These are phyloP conservation scores for Macroventuria anomochaeta DNA, from an alignment of 2,329 filamentous ascomycete genomes.

Conservation along the genomic window DNA sequence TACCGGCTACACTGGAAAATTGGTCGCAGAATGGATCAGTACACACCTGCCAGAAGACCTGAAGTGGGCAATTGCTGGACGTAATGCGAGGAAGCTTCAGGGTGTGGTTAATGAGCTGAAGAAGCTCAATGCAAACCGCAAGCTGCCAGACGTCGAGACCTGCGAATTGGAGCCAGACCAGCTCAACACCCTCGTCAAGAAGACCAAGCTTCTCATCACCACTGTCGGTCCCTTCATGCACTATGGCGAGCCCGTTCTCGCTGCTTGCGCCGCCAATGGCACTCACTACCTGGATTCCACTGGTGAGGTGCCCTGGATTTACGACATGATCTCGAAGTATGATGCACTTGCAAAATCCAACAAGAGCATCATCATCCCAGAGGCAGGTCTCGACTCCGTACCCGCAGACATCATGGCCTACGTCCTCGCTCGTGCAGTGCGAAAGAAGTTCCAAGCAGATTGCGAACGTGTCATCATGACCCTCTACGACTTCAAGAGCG, in stretches of 20 bases:
- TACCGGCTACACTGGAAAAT: conserved; percentile 82
- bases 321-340: conserved; percentile 67
- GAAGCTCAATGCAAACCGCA: conserved; percentile 70
- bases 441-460: conserved; percentile 57
- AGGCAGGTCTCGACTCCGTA: conserved; percentile 66
- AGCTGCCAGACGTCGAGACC: conserved; percentile 52
- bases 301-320: conserved; percentile 69
- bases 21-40: conserved; percentile 77
- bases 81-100: conserved; percentile 77
- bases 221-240: conserved; percentile 69
- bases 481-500: conserved; percentile 60
- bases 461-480: conserved; percentile 60
- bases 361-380: conserved; percentile 66
- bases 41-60: conserved; percentile 74
- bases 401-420: conserved; percentile 65
- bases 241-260: conserved; percentile 69
- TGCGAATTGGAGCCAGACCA: conserved; percentile 56
- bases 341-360: conserved; percentile 65
- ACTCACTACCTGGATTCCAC: conserved; percentile 73
- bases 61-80: conserved; percentile 87
- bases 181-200: conserved; percentile 59
- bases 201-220: conserved; percentile 65
- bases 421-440: conserved; percentile 61
- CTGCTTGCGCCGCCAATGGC: conserved; percentile 68
- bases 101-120: conserved; percentile 71